Evolutionary conservation across 2,329 filamentous ascomycete genomes (phyloP), one percentile per base, ranked within the genome.

Genomic region (Aspergillus neotritici): DNA sequence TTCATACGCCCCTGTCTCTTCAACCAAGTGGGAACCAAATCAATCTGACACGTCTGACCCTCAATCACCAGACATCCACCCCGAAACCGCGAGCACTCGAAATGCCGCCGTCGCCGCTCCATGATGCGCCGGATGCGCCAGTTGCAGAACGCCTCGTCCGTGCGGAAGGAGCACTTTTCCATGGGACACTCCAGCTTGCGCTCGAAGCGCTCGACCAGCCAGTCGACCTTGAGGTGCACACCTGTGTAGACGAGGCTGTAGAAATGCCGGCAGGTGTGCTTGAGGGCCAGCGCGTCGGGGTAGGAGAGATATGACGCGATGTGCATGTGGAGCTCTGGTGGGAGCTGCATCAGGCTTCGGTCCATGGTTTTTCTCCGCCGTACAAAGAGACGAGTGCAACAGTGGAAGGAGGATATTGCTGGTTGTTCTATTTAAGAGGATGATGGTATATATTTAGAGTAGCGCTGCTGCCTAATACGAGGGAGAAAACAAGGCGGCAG

Each of bases 241-340:
- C 80, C 81, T 0, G 83, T 87, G 60, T 82, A 74, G 48, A 86
- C 80, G 2, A 85, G 64, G 37, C 62, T 55, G 65, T 81, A 82
- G 61, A 87, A 82, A 56, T 84, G 73, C 45, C 74, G 73, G 56
- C 68, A 80, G 14, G 77, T 77, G 58, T 86, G 82, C 56, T 86
- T 86, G 12, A 87, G 67, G 0, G 82, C 83, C 1, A 87, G 72
- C 0, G 84, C 83, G 49, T 87, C 83, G 0, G 84, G 84, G 48
- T 87, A 87, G 28, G 75, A 75, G 46, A 87, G 77, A 41, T 78
- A 69, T 9, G 71, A 60, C 28, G 77, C 69, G 43, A 87, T 81
- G 38, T 79, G 71, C 1, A 83, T 60, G 52, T 86, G 83, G n/a
- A 87, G 70, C 55, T 87, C 84, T 1, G 79, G 70, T 2, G 84